Evolutionary conservation across 225 moss, liverwort and hornwort species (phyloP).

Genomic region (Antitrichia curtipendula): DNA sequence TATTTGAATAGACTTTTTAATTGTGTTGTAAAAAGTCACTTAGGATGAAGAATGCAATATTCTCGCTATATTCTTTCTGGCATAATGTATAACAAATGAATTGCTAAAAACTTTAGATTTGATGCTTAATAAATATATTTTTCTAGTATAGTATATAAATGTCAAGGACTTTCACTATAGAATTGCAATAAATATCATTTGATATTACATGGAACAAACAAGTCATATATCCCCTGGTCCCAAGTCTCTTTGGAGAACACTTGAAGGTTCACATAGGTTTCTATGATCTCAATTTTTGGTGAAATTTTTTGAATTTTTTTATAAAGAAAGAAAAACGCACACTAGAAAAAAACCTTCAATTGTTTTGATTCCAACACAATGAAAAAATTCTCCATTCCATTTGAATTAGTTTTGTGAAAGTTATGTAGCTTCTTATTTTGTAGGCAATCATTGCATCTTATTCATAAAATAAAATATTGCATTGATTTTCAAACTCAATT

Average conservation of each 20-base stretch:
- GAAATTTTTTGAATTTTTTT: not conserved
- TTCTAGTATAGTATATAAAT: not conserved
- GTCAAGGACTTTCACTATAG: not conserved
- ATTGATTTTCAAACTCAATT: not conserved
- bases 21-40: not conserved
- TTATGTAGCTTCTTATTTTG: not conserved
- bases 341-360: too few relatives aligned
- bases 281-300: not conserved
- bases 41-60: not conserved
- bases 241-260: rapidly evolving
- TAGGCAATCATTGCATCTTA: not conserved
- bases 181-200: not conserved
- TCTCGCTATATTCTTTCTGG: rapidly evolving
- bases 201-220: not conserved
- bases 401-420: not conserved
- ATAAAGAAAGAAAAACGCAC: rapidly evolving
- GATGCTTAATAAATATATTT: not conserved
- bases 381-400: too few relatives aligned
- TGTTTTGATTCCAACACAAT: too few relatives aligned
- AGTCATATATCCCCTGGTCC: not conserved
- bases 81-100: not conserved
- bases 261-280: not conserved
- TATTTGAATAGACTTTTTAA: not conserved
- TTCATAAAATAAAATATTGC: not conserved
- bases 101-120: not conserved